These are phyloP conservation scores for Amorphotheca resinae DNA, from an alignment of 495 filamentous ascomycete species.

Conservation along the genomic window DNA sequence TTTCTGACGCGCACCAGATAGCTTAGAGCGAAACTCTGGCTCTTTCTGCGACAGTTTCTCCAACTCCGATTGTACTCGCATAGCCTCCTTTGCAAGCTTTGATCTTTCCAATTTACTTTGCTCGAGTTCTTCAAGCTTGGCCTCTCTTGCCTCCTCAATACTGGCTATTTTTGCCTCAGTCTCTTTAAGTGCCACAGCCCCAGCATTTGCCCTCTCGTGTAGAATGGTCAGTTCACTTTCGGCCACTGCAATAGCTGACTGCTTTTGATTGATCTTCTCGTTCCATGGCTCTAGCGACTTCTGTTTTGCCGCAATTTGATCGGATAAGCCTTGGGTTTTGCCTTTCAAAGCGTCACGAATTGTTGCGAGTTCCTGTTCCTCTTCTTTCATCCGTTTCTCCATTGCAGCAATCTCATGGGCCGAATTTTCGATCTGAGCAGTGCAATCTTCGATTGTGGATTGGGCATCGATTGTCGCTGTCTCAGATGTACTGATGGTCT, in stretches of 20 bases:
- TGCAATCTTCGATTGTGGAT: conserved; percentile 63
- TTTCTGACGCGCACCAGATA: conserved; percentile 81
- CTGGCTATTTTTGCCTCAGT: conserved; percentile 62
- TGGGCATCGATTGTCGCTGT: conserved; percentile 58
- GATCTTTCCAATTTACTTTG: conserved; percentile 60
- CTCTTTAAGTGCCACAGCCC: conserved; percentile 70
- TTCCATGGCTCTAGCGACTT: conserved; percentile 95
- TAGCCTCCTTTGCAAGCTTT: conserved; percentile 60
- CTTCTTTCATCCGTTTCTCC: conserved; percentile 58
- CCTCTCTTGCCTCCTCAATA: conserved; percentile 54
- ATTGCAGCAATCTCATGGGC: conserved; percentile 54
- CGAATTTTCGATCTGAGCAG: conserved; percentile 65
- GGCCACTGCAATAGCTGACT: conserved; percentile 83
- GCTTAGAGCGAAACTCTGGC: conserved; percentile 62
- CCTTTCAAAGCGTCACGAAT: conserved; percentile 82
- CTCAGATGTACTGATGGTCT: conserved; percentile 56
- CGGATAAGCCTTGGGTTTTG: conserved; percentile 87
- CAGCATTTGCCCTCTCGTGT: conserved; percentile 75
- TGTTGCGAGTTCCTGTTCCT: conserved; percentile 67
- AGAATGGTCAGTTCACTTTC: conserved; percentile 90
- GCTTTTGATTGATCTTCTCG: conserved; percentile 90
- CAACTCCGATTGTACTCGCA: conserved; percentile 56
- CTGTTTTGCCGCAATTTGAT: conserved; percentile 84
- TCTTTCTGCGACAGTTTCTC: conserved; percentile 61
- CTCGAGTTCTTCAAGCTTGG: conserved; percentile 64